A percentile compares a stretch with the other conserved stretches of the same genome.
These are phyloP conservation scores for Hymenoscyphus repandus DNA, from an alignment of 2,329 filamentous ascomycete genomes.

Conservation along the genomic window DNA sequence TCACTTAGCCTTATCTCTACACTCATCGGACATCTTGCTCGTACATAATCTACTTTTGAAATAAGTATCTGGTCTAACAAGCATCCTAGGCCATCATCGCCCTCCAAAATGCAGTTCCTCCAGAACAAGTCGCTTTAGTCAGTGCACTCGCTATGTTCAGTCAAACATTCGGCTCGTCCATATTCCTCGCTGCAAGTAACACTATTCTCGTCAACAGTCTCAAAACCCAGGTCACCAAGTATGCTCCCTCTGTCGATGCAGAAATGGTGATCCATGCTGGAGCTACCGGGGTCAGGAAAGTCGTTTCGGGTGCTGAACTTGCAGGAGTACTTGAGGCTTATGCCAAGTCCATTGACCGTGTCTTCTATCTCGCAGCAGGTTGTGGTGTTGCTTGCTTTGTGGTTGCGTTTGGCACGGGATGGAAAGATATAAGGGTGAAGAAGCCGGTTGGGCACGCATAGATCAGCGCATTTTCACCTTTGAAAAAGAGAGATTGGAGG, in stretches of 20 bases:
- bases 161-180: constrained; percentile 26
- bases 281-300: constrained; percentile 34
- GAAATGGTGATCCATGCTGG: constrained; percentile 35
- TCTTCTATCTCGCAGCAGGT: constrained; percentile 37
- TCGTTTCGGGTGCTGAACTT: constrained; percentile 31
- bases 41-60: neutral
- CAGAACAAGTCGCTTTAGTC: constrained; percentile 25
- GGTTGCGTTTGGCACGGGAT: constrained; percentile 39
- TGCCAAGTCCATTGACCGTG: constrained; percentile 32
- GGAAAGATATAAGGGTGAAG: constrained; percentile 39
- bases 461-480: too few relatives aligned
- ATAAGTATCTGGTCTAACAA: too few relatives aligned
- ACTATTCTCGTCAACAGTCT: constrained; percentile 24
- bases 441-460: neutral
- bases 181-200: constrained; percentile 25
- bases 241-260: constrained; percentile 31
- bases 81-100: constrained; percentile 15
- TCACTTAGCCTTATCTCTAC: constrained; percentile 22
- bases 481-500: too few relatives aligned
- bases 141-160: constrained; percentile 32
- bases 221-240: constrained; percentile 26
- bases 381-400: constrained; percentile 31
- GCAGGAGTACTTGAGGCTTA: constrained; percentile 37
- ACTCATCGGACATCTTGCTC: constrained; percentile 21
- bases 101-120: neutral